Conservation (phyloP, 2,329 filamentous ascomycete genomes). For the Venturia nashicola region DNA sequence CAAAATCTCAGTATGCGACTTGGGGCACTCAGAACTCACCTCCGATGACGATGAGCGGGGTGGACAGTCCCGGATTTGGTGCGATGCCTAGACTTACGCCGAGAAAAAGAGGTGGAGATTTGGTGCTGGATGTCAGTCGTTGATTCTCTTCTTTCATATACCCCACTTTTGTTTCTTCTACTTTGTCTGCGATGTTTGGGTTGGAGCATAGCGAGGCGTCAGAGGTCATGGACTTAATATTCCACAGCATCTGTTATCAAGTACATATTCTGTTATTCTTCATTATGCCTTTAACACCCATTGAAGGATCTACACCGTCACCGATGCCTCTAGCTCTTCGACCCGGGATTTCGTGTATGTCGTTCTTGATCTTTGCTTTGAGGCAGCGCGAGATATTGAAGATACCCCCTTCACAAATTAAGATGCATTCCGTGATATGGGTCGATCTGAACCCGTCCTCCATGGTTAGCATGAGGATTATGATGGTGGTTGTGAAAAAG, state of each 20-base stretch:
- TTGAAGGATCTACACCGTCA: too few species aligned
- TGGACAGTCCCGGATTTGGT: neutral
- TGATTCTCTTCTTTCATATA: neutral
- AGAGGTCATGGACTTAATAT: neutral
- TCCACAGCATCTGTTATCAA: neutral
- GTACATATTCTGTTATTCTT: neutral
- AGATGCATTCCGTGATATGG: too few species aligned
- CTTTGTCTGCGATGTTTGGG: neutral
- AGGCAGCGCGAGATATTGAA: too few species aligned
- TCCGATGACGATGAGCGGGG: neutral
- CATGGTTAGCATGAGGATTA: too few species aligned
- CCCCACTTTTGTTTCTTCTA: neutral
- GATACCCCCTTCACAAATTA: too few species aligned
- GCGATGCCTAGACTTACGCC: constrained; percentile 7
- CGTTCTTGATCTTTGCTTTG: too few species aligned
- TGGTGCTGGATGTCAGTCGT: constrained; percentile 3
- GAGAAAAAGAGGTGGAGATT: constrained; percentile 3
- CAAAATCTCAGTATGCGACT: neutral
- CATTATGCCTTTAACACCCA: too few species aligned
- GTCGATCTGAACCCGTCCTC: too few species aligned
- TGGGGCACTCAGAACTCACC: neutral
- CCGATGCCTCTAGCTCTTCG: too few species aligned
- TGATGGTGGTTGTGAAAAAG: too few species aligned
- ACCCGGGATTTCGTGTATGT: too few species aligned
- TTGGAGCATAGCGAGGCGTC: neutral